Evolutionary conservation across 495 filamentous ascomycete genomes (phyloP).

Genomic region (Penicillium pulvis): DNA sequence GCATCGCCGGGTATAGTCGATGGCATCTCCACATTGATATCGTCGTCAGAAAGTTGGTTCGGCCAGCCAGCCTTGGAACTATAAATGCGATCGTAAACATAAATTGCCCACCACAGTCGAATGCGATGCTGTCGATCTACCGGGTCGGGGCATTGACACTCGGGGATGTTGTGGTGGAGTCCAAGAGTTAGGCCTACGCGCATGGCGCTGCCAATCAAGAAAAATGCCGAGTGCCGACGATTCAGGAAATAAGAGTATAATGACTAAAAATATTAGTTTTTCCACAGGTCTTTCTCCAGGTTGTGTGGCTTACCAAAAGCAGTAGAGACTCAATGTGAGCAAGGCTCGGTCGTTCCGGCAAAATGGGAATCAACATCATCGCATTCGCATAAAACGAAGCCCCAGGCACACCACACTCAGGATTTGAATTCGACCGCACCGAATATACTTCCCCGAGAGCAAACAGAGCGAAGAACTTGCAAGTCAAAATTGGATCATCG

Average conservation of each 20-base stretch:
- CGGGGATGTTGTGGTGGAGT: slow-evolving; percentile 37
- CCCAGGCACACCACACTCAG: slow-evolving; percentile 29
- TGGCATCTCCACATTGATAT: slow-evolving; percentile 37
- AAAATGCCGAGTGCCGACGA: slow-evolving; percentile 34
- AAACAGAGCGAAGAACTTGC: slow-evolving; percentile 36
- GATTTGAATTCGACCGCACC: slow-evolving; percentile 10
- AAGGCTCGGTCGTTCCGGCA: slow-evolving; percentile 32
- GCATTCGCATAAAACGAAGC: slow-evolving; percentile 35
- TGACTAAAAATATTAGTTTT: slow-evolving; percentile 20
- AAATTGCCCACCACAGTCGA: slow-evolving; percentile 36
- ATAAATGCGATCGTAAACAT: slow-evolving; percentile 39
- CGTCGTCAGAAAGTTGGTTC: slow-evolving; percentile 31
- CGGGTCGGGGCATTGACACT: slow-evolving; percentile 26
- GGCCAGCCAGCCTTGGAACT: slow-evolving; percentile 36
- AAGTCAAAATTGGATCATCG: slow-evolving; percentile 27
- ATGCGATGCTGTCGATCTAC: slow-evolving; percentile 33
- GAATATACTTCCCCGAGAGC: slow-evolving; percentile 38
- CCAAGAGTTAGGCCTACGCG: slow-evolving; percentile 33
- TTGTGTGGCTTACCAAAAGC: slow-evolving; percentile 23
- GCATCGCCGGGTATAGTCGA: slow-evolving; percentile 14
- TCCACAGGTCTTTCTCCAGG: background rate
- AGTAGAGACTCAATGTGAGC: slow-evolving; percentile 30
- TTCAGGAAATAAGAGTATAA: slow-evolving; percentile 38
- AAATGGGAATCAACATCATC: slow-evolving; percentile 32
- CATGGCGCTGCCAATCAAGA: slow-evolving; percentile 33